Base-by-base conservation (phyloP, 768 basidiomycete species). In the Tricholoma furcatifolium region DNA sequence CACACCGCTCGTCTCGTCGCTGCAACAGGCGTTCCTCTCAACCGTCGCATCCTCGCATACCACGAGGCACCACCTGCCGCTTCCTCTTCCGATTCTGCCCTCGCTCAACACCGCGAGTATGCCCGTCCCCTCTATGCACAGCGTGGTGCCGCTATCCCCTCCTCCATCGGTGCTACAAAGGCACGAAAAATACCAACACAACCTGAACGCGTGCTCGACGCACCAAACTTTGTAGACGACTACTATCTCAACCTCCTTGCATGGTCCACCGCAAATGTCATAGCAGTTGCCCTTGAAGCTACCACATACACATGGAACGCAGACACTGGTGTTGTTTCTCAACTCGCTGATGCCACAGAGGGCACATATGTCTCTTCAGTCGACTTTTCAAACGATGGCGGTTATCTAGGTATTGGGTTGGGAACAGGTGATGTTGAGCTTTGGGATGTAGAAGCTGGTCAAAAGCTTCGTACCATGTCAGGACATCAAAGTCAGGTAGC, bases 231-330 rank as follows among this genome's bases (percentile, higher is more conserved):
- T 78, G 79, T 85, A 9, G 93, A 98, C 59, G 97, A 99, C 68
- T 99, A 96, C 68, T 99, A 99, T 65, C 83, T 99, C 64, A 99
- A 98, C 67, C 77, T 99, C 47, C 68, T 98, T 47, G 81, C 87
- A 15, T 99, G 97, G 97, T 89, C 88, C 32, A 80, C 79, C 38
- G 81, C 82, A 59, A 98, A 98, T 67, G 73, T 85, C 23, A 84
- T 99, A 10, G 94, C 90, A 2, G 95, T 99, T 50, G 96, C 90
- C 0, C 81, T 99, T 10, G 90, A 85, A 41, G 84, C 88, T 39
- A 79, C 80, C 43, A 93, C 90, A 1, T 99, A 96, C 70, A 83
- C 97, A 51, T 99, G 96, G 96, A 87, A 83, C 58, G 96, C 95
- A 1, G 91, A 94, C 62, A 85, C 88, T 0, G 96, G 96, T 8